phyloP scores from a whole-genome alignment of 1,139 yeast species.

The Protomyces arabidopsidicola region DNA sequence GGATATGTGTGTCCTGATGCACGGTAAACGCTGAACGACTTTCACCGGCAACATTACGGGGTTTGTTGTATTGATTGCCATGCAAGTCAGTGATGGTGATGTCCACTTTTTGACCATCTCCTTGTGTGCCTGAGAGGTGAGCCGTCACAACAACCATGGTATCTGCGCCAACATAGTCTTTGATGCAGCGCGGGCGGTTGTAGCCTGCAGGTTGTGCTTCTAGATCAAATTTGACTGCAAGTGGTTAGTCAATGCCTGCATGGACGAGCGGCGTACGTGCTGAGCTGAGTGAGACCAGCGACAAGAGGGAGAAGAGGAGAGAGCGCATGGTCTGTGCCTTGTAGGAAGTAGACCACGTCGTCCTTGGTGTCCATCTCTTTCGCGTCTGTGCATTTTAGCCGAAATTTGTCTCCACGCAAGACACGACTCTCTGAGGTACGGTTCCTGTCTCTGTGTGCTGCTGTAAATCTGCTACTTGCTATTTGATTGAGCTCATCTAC shows the following conservation, averaged over 20 bases:
- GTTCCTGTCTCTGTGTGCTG: too few species aligned
- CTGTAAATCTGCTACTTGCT: too few species aligned
- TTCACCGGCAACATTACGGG: conserved; percentile 50
- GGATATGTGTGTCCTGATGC: conserved; percentile 76
- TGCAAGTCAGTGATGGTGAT: conserved; percentile 51
- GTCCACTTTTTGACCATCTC: conserved; percentile 56
- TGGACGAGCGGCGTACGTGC: not conserved
- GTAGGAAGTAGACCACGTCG: too few species aligned
- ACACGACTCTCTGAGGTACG: too few species aligned
- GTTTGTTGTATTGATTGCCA: conserved; percentile 43
- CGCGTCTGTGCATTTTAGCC: too few species aligned
- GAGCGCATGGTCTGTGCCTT: not conserved
- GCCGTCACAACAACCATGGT: conserved; percentile 81
- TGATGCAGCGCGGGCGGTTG: conserved; percentile 60
- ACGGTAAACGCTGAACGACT: conserved; percentile 71
- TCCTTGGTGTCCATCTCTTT: too few species aligned
- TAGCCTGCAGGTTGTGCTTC: conserved; percentile 31
- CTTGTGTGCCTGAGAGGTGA: conserved; percentile 63
- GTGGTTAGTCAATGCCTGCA: not conserved
- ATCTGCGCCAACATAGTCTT: conserved; percentile 81
- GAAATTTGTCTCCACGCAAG: too few species aligned
- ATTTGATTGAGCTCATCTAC: too few species aligned
- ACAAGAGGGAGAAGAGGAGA: not conserved
- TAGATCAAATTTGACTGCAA: conserved; percentile 10
- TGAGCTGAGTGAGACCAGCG: not conserved